Evolutionary conservation across 73 alveolate species (phyloP).

Genomic region (Paraurostyla sp.): DNA sequence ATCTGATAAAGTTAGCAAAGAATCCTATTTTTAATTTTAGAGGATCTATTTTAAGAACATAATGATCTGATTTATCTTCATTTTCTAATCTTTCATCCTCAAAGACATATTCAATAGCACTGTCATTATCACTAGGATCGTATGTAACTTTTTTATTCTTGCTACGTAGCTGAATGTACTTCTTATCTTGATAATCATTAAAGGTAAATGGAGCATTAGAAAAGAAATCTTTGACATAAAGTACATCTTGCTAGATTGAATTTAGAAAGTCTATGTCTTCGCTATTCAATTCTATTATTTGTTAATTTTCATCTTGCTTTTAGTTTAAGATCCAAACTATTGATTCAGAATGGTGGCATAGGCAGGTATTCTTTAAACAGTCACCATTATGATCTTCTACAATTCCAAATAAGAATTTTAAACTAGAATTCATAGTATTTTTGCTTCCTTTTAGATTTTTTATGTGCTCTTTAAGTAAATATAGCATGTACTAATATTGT

Average conservation of each 20-base stretch:
- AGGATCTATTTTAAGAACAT: not conserved
- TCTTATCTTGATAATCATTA: conserved; percentile 36
- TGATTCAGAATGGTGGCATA: conserved; percentile 29
- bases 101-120: not conserved
- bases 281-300: not conserved
- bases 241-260: not conserved
- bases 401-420: conserved; percentile 16
- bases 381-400: conserved; percentile 39
- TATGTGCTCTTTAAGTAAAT: not conserved
- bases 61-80: not conserved
- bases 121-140: not conserved
- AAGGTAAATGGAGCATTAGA: conserved; percentile 33
- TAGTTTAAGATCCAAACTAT: conserved; percentile 33
- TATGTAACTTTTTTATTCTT: not conserved
- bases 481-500: not conserved
- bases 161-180: not conserved
- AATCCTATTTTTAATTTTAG: not conserved
- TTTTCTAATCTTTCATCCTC: conserved; percentile 12
- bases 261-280: conserved; percentile 7
- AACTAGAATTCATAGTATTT: not conserved
- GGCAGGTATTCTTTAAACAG: conserved; percentile 1
- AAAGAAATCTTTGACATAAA: not conserved
- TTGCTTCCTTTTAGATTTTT: not conserved
- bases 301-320: conserved; percentile 5
- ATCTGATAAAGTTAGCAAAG: conserved; percentile 23